phyloP scores from a whole-genome alignment of 345 rosid genomes.

The Gossypium arboreum region DNA sequence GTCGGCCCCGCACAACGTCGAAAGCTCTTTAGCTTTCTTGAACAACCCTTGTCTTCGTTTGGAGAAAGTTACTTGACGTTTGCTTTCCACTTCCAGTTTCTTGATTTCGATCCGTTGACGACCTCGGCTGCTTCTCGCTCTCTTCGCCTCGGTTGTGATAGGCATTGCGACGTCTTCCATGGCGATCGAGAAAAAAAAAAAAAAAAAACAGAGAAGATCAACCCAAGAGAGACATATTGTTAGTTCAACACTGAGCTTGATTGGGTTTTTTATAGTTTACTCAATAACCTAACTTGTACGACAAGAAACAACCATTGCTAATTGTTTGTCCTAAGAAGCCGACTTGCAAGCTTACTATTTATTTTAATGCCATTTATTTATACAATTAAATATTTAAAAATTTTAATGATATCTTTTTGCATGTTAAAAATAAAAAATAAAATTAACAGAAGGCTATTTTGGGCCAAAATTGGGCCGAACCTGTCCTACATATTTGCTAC shows the following conservation, averaged over 20 bases:
- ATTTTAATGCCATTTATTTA: no score
- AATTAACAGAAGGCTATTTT: no score
- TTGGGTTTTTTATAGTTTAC: background rate
- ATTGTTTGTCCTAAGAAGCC: background rate
- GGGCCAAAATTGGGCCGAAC: no score
- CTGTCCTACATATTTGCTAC: background rate
- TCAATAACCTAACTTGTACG: background rate
- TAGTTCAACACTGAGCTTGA: background rate
- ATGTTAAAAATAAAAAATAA: no score
- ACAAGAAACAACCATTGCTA: background rate
- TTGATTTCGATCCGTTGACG: slow-evolving; percentile 28
- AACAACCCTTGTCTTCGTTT: slow-evolving; percentile 29
- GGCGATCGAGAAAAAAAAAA: background rate
- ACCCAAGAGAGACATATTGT: background rate
- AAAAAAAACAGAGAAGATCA: background rate
- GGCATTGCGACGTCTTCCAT: background rate
- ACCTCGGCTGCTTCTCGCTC: slow-evolving; percentile 17
- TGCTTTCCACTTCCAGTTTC: slow-evolving; percentile 16
- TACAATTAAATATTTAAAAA: no score
- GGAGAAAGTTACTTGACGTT: slow-evolving; percentile 24
- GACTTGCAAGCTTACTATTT: background rate
- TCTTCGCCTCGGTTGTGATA: background rate
- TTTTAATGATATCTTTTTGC: no score
- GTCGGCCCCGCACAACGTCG: slow-evolving; percentile 30
- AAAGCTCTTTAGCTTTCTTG: slow-evolving; percentile 37